Conservation (phyloP, 2,329 filamentous ascomycete species). For the Fusarium gaditjirri region DNA sequence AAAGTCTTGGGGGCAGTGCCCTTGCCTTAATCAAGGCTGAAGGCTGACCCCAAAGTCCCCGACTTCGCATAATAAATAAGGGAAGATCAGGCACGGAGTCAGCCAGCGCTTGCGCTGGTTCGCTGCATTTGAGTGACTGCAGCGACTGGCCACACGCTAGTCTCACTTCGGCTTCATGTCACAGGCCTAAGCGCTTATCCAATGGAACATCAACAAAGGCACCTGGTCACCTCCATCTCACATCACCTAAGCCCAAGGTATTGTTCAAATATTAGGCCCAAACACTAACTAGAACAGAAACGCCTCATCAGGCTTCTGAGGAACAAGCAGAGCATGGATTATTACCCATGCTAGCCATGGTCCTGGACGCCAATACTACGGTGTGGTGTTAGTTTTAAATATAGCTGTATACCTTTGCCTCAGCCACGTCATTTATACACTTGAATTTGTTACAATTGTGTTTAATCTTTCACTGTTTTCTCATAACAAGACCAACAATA, state of each 20-base stretch:
- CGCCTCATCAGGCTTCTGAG: slow-evolving; percentile 9
- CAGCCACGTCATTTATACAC: not conserved
- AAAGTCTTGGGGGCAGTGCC: slow-evolving; percentile 18
- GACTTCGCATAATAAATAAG: not conserved
- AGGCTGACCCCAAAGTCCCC: slow-evolving; percentile 1
- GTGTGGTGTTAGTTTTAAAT: not conserved
- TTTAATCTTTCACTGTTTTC: not conserved
- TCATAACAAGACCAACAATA: not conserved
- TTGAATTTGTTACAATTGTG: not conserved
- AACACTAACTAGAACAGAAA: not conserved
- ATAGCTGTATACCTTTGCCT: not conserved
- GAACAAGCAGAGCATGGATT: not conserved
- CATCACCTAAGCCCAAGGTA: not conserved
- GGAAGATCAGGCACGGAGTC: slow-evolving; percentile 17
- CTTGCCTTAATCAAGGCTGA: slow-evolving; percentile 9
- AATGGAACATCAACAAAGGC: not conserved
- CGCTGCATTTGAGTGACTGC: slow-evolving; percentile 24
- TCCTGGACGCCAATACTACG: not conserved
- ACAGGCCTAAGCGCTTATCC: slow-evolving; percentile 19
- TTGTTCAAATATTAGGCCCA: not conserved
- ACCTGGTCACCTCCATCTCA: not conserved
- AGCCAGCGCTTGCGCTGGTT: slow-evolving; percentile 5
- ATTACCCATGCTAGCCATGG: not conserved
- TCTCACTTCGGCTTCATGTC: slow-evolving; percentile 7
- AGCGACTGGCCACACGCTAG: slow-evolving; percentile 14